Evolutionary conservation across 805 yeast species (phyloP).

Genomic region (Candida tibetensis): DNA sequence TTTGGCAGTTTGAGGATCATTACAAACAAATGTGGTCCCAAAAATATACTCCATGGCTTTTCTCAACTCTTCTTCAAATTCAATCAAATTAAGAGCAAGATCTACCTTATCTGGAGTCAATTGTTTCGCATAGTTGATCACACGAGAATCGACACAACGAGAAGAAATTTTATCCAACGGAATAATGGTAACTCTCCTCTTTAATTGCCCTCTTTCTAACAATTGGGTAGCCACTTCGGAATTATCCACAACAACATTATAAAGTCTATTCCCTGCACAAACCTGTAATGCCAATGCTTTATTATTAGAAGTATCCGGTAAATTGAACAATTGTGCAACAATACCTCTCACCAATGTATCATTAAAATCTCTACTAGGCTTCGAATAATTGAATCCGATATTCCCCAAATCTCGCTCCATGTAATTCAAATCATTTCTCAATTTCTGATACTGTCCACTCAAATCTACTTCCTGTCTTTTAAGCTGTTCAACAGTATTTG

Average conservation of each 20-base stretch:
- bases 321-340: conserved; percentile 77
- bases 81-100: conserved; percentile 78
- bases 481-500: conserved; percentile 41
- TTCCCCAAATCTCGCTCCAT: conserved; percentile 65
- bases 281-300: conserved; percentile 85
- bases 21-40: conserved; percentile 85
- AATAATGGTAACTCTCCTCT: conserved; percentile 83
- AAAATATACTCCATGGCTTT: conserved; percentile 90
- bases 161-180: conserved; percentile 86
- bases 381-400: conserved; percentile 70
- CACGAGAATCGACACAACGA: conserved; percentile 47
- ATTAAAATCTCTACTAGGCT: conserved; percentile 62
- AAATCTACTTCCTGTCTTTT: conserved; percentile 45
- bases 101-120: conserved; percentile 84
- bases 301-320: conserved; percentile 53
- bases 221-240: conserved; percentile 82
- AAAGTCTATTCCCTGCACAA: conserved; percentile 90
- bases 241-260: conserved; percentile 86
- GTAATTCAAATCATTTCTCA: conserved; percentile 48
- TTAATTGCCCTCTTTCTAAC: conserved; percentile 72
- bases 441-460: conserved; percentile 41
- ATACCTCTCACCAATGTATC: conserved; percentile 73
- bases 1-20: conserved; percentile 85
- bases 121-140: conserved; percentile 65
- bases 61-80: conserved; percentile 64